Conservation (phyloP, 2,329 filamentous ascomycete species). For the Phaeophleospora eucalypticola region DNA sequence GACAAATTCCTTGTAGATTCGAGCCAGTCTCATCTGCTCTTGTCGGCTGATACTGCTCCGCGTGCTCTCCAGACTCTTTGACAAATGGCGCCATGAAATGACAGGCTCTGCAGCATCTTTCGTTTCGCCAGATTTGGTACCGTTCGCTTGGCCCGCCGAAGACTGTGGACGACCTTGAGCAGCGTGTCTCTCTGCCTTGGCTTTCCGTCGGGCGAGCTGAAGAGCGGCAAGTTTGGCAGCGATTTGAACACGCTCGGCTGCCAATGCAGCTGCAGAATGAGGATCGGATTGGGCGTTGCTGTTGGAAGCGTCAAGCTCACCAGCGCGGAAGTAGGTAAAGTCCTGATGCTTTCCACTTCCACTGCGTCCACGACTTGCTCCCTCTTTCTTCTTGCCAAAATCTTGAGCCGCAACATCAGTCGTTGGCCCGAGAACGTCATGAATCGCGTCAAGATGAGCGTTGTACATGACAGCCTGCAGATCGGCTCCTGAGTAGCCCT, state of each 20-base stretch:
- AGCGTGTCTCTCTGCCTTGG: conserved; percentile 49
- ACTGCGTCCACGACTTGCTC: conserved; percentile 16
- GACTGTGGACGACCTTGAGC: conserved; percentile 15
- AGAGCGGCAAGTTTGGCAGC: conserved; percentile 77
- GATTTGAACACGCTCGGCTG: conserved; percentile 69
- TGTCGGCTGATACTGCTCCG: conserved; percentile 76
- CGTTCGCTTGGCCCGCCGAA: conserved; percentile 9
- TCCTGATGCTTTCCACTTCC: conserved; percentile 36
- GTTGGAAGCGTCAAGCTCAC: conserved; percentile 40
- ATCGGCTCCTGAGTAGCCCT: conserved; percentile 91
- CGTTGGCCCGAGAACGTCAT: conserved; percentile 68
- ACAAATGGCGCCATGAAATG: conserved; percentile 79
- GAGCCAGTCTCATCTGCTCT: conserved; percentile 68
- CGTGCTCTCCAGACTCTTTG: conserved; percentile 70
- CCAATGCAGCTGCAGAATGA: conserved; percentile 47
- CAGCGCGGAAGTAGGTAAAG: conserved; percentile 82
- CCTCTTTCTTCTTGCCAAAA: conserved; percentile 32
- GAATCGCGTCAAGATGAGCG: conserved; percentile 92
- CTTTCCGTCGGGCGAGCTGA: conserved; percentile 64
- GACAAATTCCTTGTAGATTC: conserved; percentile 90
- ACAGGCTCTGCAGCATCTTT: conserved; percentile 58
- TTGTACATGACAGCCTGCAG: conserved; percentile 94
- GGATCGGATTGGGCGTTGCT: conserved; percentile 32
- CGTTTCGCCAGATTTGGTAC: background rate
- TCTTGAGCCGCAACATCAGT: conserved; percentile 28